Evolutionary conservation across 148 eudicot species (phyloP), one percentile per base, ranked within the genome.

Genomic region (Dysphania ambrosioides): DNA sequence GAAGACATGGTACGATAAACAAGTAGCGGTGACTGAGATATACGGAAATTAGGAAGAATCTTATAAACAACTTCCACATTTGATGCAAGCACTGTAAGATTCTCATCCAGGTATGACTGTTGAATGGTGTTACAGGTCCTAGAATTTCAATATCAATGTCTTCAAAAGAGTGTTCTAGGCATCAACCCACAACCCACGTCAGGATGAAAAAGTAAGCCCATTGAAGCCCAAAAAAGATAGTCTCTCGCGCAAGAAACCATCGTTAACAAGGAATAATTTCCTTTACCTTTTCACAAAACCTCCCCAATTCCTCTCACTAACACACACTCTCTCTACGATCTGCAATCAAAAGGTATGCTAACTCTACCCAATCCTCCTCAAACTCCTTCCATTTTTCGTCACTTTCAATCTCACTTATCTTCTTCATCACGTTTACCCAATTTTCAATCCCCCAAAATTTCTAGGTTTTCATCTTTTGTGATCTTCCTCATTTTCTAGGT

Each of bases 161-260:
- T n/a, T n/a, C n/a, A n/a, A n/a, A n/a, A n/a, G n/a, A n/a, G n/a
- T n/a, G n/a, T n/a, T n/a, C n/a, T n/a, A n/a, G n/a, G n/a, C n/a
- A n/a, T n/a, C n/a, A n/a, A n/a, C n/a, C n/a, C n/a, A n/a, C n/a
- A 41, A 24, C 51, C 66, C 66, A 31, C 5, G 32, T 31, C 16
- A 30, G 23, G 8, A 21, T 53, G 58, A 10, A 56, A 58, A 38
- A 38, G 10, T 0, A 31, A 41, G 57, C 57, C 75, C 75, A 72
- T 40, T 29, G 23, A 71, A 63, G 19, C 24, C 79, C 73, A 30
- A 77, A 55, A 41, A 9, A 36, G 34, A 4, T 77, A 44, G 74
- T 8, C 74, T 77, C 79, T 61, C 2, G 61, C 58, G 73, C 79
- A 77, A 77, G 79, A 77, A 77, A 77, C 74, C 74, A 57, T 51